phyloP scores from a whole-genome alignment of 495 filamentous ascomycete species.

The Jackrogersella minutella region DNA sequence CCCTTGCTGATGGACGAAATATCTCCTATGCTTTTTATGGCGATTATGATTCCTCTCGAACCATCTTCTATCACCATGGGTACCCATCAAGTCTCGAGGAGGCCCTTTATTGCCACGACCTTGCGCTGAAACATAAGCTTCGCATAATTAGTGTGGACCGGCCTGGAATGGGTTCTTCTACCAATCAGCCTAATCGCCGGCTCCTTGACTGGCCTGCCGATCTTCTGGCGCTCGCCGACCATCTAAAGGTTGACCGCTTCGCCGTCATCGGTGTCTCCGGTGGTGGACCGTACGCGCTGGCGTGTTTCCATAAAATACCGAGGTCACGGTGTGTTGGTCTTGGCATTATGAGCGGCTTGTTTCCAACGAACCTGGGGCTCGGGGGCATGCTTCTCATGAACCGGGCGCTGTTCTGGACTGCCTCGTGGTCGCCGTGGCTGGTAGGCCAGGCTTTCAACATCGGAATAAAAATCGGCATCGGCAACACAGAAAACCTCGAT shows the following conservation, averaged over 20 bases:
- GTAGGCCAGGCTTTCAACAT: not conserved
- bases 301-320: slow-evolving; percentile 48
- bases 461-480: not conserved
- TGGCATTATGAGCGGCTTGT: slow-evolving; percentile 47
- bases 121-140: slow-evolving; percentile 40
- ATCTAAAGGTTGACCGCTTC: slow-evolving; percentile 49
- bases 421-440: slow-evolving; percentile 25
- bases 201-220: slow-evolving; percentile 55
- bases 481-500: not conserved
- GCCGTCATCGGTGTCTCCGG: slow-evolving; percentile 56
- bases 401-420: slow-evolving; percentile 6
- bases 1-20: slow-evolving; percentile 49
- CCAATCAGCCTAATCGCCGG: slow-evolving; percentile 45
- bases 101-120: slow-evolving; percentile 40
- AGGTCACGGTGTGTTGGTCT: slow-evolving; percentile 42
- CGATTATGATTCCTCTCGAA: slow-evolving; percentile 12
- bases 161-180: slow-evolving; percentile 56
- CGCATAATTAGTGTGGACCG: slow-evolving; percentile 54
- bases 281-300: slow-evolving; percentile 57
- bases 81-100: slow-evolving; percentile 55
- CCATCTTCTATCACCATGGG: slow-evolving; percentile 58
- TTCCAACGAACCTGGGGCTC: slow-evolving; percentile 3
- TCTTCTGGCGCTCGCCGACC: slow-evolving; percentile 46
- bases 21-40: slow-evolving; percentile 56
- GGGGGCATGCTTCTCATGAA: slow-evolving; percentile 13